Base-by-base conservation (phyloP, 116 monocot species). In the Trichopus zeylanicus region DNA sequence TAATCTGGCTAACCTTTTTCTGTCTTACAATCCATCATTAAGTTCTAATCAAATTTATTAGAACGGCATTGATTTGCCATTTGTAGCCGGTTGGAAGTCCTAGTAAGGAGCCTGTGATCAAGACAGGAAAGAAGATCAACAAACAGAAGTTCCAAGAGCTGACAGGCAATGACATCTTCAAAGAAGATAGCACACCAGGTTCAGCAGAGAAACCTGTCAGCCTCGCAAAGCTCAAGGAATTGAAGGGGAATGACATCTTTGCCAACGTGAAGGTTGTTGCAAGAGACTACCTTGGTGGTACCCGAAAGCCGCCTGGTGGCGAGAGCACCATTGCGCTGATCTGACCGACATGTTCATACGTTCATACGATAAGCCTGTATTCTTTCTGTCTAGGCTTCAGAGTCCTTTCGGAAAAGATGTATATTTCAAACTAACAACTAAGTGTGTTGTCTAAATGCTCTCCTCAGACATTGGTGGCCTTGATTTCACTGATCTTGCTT, bases 141-240 rank as follows among this genome's bases (percentile, higher is more conserved):
- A 67, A 57, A 42, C 85, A 85, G 67, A 90, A 85, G 47, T 62
- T 85, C 42, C 72, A 72, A 21, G 78, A 84, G 60, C 68, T 90
- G 20, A 81, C 81, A 6, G 79, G 85, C n/a, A 82, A 81, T 29
- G 61, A 80, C 59, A 86, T 91, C 42, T 91, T 91, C 56, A 72
- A 74, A 59, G 79, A 69, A 9, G 85, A 82, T 6, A 31, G 57
- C 2, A 37, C 53, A 4, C 75, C 60, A 12, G 60, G 63, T 1
- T 69, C 75, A 10, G 53, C 75, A 8, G 80, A 91, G 53, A 85
- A 79, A 63, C 61, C 69, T 5, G 54, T 80, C 38, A 91, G 91
- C 59, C 51, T 31, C 0, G 86, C 85, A 15, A 91, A 91, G 70
- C 73, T 91, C 49, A 68, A 57, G 63, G 91, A 91, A 61, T 74